phyloP scores from a whole-genome alignment of 805 yeast species.

The Cyberlindnera americana region DNA sequence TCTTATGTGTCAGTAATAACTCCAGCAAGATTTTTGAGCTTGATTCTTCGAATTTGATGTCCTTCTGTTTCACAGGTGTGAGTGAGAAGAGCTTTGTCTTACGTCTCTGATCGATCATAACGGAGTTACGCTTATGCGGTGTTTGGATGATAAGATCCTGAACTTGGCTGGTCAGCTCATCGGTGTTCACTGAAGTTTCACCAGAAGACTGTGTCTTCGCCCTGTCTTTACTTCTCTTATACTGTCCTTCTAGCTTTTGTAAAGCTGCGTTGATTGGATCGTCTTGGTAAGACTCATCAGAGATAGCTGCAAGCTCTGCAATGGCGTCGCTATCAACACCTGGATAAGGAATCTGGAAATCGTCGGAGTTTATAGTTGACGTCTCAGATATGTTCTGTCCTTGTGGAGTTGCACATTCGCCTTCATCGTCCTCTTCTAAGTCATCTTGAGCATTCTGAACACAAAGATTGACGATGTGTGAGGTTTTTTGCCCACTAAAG shows the following conservation, averaged over 20 bases:
- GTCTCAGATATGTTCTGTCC: background rate
- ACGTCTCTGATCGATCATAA: conserved; percentile 36
- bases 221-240: conserved; percentile 15
- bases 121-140: conserved; percentile 26
- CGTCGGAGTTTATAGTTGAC: conserved; percentile 17
- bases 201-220: background rate
- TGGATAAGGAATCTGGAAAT: conserved; percentile 33
- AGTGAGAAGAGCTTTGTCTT: conserved; percentile 34
- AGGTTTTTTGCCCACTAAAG: conserved; percentile 18
- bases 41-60: conserved; percentile 18
- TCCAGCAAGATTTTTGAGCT: conserved; percentile 37
- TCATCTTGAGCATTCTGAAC: conserved; percentile 10
- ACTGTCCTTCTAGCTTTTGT: conserved; percentile 72
- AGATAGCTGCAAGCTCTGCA: conserved; percentile 76
- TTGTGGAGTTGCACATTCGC: background rate
- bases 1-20: conserved; percentile 31
- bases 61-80: conserved; percentile 30
- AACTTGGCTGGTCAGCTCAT: conserved; percentile 17
- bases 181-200: conserved; percentile 21
- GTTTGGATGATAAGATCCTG: conserved; percentile 18
- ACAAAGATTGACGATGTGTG: conserved; percentile 17
- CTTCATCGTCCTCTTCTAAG: conserved; percentile 6
- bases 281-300: conserved; percentile 65
- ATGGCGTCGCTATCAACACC: conserved; percentile 56
- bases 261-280: conserved; percentile 77